Evolutionary conservation across 2,329 filamentous ascomycete genomes (phyloP).

Genomic region (Aspergillus eucalypticola): DNA sequence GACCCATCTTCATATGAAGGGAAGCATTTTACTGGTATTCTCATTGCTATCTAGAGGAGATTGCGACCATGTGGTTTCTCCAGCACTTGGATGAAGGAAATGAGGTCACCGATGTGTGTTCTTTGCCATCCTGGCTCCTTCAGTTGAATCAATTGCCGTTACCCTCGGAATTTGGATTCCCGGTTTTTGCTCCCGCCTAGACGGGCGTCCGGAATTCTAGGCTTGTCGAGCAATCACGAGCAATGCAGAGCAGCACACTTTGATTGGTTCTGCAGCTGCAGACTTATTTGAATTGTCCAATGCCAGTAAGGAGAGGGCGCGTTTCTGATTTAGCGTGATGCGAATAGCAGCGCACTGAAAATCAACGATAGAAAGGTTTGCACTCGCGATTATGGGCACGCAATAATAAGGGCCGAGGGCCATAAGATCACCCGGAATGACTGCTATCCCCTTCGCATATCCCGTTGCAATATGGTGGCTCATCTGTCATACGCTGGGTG

Average conservation of each 20-base stretch:
- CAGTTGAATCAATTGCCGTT: neutral
- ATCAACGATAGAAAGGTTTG: too few relatives aligned
- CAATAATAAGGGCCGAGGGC: too few relatives aligned
- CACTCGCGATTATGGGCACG: too few relatives aligned
- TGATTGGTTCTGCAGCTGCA: neutral
- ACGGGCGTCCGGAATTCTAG: neutral
- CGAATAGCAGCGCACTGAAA: too few relatives aligned
- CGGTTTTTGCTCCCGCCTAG: neutral
- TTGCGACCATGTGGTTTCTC: neutral
- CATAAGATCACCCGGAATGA: too few relatives aligned
- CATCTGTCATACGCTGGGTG: too few relatives aligned
- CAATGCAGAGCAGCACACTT: neutral
- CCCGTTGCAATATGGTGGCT: too few relatives aligned
- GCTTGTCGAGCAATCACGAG: neutral
- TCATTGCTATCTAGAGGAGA: neutral
- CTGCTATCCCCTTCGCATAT: too few relatives aligned
- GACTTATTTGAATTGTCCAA: too few relatives aligned
- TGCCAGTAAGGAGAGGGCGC: too few relatives aligned
- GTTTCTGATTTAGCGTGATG: too few relatives aligned
- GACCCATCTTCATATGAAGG: conserved; percentile 9
- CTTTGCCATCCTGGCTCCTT: neutral
- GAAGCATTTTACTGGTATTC: neutral
- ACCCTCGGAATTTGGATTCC: conserved; percentile 2
- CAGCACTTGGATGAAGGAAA: neutral
- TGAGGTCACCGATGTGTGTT: neutral